These are phyloP conservation scores for Calocybe cyanea DNA, from an alignment of 768 basidiomycete genomes.

Conservation along the genomic window DNA sequence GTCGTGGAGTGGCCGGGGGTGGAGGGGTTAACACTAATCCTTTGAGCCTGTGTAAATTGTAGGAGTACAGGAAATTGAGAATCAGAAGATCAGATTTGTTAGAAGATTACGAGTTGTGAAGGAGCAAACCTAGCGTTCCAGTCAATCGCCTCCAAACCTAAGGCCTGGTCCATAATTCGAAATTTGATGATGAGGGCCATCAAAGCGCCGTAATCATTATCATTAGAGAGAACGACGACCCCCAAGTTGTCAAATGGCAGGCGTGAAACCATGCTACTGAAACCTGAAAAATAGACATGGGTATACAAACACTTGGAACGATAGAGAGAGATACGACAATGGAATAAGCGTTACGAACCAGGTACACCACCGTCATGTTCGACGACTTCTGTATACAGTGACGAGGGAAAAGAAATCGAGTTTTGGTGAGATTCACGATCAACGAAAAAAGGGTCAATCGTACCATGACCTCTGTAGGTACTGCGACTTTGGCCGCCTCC, in stretches of 20 bases:
- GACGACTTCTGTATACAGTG: conserved; percentile 5
- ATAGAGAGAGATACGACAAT: neutral
- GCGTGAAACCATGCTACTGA: conserved; percentile 12
- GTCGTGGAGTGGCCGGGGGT: conserved; percentile 3
- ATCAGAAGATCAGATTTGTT: neutral
- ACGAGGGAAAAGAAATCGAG: neutral
- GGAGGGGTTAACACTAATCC: neutral
- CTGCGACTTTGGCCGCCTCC: conserved; percentile 19
- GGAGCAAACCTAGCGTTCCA: conserved; percentile 11
- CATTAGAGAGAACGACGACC: conserved; percentile 19
- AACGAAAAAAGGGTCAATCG: neutral
- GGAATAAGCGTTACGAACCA: conserved; percentile 3
- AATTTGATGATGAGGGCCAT: conserved; percentile 17
- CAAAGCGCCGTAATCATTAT: conserved; percentile 12
- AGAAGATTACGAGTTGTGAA: neutral
- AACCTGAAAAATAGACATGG: conserved; percentile 11
- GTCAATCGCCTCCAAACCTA: conserved; percentile 18
- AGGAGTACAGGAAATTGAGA: no score
- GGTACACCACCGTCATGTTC: conserved; percentile 14
- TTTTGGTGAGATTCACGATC: neutral
- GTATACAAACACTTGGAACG: neutral
- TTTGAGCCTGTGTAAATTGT: conserved; percentile 10
- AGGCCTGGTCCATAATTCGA: conserved; percentile 17
- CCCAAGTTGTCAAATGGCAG: conserved; percentile 19
- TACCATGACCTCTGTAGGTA: conserved; percentile 19